Conservation (phyloP, 2,329 filamentous ascomycete genomes). For the Cladosporium sp. region DNA sequence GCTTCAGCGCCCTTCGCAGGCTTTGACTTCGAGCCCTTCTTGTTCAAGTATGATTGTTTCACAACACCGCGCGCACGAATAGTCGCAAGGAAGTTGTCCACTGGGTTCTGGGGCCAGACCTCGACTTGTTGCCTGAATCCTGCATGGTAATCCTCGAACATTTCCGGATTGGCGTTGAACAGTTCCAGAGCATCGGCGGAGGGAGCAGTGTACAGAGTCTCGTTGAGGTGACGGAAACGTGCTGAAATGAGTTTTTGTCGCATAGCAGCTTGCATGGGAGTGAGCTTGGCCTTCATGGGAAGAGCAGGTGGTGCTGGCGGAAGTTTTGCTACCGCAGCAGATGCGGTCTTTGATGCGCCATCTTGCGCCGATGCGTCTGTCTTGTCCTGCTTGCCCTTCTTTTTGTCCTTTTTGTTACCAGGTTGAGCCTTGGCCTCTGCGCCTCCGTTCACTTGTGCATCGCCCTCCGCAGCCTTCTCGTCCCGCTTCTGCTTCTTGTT, state of each 20-base stretch:
- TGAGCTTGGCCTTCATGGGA: conserved; percentile 60
- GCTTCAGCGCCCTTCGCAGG: conserved; percentile 39
- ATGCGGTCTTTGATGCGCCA: neutral
- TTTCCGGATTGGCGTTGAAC: conserved; percentile 80
- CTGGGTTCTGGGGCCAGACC: conserved; percentile 94
- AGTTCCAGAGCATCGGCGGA: conserved; percentile 78
- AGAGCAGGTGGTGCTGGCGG: conserved; percentile 28
- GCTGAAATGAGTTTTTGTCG: conserved; percentile 89
- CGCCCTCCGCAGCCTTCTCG: conserved; percentile 14
- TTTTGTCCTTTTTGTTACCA: conserved; percentile 11
- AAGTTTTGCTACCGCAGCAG: neutral
- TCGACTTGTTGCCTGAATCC: conserved; percentile 94
- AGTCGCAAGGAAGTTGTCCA: conserved; percentile 75
- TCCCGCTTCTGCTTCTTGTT: conserved; percentile 26
- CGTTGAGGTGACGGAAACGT: conserved; percentile 94
- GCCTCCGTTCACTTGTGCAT: neutral
- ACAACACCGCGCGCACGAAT: conserved; percentile 65
- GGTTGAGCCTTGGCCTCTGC: conserved; percentile 17
- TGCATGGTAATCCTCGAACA: conserved; percentile 94
- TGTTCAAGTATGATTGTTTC: conserved; percentile 28
- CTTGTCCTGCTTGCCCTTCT: conserved; percentile 17
- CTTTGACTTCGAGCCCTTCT: conserved; percentile 29
- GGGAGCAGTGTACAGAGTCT: conserved; percentile 90
- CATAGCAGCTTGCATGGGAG: conserved; percentile 91
- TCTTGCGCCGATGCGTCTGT: neutral